A percentile compares a stretch with the other conserved stretches of the same genome.
Conservation (phyloP, 2,329 filamentous ascomycete species). For the Aureobasidium sp. region DNA sequence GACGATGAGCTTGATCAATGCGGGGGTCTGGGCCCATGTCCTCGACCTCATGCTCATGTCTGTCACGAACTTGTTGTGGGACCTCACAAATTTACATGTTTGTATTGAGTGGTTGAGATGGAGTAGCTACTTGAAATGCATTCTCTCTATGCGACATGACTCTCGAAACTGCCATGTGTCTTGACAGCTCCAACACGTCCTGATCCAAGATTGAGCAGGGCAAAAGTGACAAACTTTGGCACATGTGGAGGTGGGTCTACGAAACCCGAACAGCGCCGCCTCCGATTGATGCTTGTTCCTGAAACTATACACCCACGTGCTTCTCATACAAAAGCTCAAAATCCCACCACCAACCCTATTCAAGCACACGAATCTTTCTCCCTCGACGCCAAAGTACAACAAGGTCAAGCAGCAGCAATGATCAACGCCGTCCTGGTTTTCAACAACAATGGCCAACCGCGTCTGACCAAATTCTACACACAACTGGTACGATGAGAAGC, state of each 20-base stretch:
- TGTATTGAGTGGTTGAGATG: not conserved
- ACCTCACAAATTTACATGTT: not conserved
- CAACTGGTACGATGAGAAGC: conserved; percentile 58
- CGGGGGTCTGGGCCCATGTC: not conserved
- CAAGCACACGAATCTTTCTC: not conserved
- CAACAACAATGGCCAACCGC: conserved; percentile 93
- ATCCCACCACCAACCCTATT: not conserved
- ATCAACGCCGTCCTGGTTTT: conserved; percentile 98
- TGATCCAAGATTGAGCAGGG: not conserved
- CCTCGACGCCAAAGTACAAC: not conserved
- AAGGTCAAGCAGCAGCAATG: conserved; percentile 46
- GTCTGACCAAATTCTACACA: conserved; percentile 93
- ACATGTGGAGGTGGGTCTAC: not conserved
- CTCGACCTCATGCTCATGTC: too few relatives aligned
- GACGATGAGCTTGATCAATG: not conserved
- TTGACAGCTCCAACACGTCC: not conserved
- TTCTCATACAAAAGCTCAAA: not conserved
- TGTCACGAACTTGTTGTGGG: not conserved
- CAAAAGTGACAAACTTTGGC: not conserved
- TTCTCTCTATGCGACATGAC: not conserved
- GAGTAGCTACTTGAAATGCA: not conserved
- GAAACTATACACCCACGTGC: conserved; percentile 2
- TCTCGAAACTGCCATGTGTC: not conserved
- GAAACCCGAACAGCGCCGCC: not conserved
- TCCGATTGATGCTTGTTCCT: not conserved